Evolutionary conservation across 306 rosid species (phyloP).

Genomic region (Hippophae rhamnoides): DNA sequence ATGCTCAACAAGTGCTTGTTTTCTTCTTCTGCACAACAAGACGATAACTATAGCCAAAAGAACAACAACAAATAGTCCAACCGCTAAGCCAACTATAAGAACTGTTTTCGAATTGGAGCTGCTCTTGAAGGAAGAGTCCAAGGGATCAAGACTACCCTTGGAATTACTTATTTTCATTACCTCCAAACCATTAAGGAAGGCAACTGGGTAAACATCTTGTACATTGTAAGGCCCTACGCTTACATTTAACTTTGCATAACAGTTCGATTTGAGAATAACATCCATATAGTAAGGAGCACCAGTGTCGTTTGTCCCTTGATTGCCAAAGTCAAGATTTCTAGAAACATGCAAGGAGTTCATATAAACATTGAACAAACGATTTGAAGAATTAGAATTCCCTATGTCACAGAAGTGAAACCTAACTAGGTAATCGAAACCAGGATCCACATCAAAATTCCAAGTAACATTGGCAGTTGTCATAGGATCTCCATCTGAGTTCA

Average conservation of each 20-base stretch:
- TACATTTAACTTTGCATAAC: conserved; percentile 25
- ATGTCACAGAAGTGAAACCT: conserved; percentile 67
- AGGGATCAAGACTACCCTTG: conserved; percentile 26
- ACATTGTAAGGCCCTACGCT: conserved; percentile 37
- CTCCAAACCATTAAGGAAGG: conserved; percentile 60
- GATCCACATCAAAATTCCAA: conserved; percentile 45
- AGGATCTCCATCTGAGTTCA: conserved; percentile 12
- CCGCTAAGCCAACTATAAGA: conserved; percentile 31
- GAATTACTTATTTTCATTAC: conserved; percentile 53
- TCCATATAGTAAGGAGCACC: conserved; percentile 51
- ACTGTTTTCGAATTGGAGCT: conserved; percentile 27
- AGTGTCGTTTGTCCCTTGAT: conserved; percentile 9
- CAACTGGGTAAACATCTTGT: conserved; percentile 8
- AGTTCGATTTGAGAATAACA: conserved; percentile 26
- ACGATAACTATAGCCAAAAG: conserved; percentile 19
- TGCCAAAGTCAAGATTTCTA: conserved; percentile 21
- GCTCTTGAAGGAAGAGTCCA: conserved; percentile 12
- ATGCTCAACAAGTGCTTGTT: conserved; percentile 19
- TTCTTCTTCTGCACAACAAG: conserved; percentile 34
- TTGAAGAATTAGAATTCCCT: conserved; percentile 2
- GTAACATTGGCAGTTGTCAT: conserved; percentile 29
- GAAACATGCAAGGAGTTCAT: conserved; percentile 40
- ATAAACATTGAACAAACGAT: conserved; percentile 29
- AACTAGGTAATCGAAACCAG: conserved; percentile 48
- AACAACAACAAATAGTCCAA: conserved; percentile 25